Percentiles rank a stretch among this genome's conserved stretches.
Conservation (phyloP, 495 filamentous ascomycete species). For the Pyrenula massariospora region DNA sequence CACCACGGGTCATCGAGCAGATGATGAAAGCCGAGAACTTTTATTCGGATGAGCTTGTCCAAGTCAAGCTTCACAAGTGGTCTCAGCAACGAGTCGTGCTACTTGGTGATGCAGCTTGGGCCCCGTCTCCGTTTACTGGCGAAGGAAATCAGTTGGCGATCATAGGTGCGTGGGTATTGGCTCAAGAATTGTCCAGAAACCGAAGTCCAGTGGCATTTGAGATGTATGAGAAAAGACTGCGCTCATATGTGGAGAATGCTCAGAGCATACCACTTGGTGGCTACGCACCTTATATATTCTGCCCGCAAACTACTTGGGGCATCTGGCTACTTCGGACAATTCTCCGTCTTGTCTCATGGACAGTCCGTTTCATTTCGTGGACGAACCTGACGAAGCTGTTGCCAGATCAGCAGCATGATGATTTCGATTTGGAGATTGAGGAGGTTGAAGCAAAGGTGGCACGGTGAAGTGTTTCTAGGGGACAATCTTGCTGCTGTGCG, state of each 20-base stretch:
- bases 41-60: conserved; percentile 11
- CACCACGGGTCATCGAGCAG: conserved; percentile 7
- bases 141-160: conserved; percentile 11
- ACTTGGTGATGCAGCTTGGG: conserved; percentile 10
- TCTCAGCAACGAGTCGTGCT: conserved; percentile 8
- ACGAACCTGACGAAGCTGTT: not conserved
- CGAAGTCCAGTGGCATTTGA: conserved; percentile 7
- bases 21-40: conserved; percentile 10
- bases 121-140: conserved; percentile 10
- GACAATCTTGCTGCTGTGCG: not conserved
- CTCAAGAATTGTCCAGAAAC: conserved; percentile 6
- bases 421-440: conserved; percentile 2
- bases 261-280: conserved; percentile 9
- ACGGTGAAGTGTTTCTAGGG: conserved; percentile 1
- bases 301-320: conserved; percentile 8
- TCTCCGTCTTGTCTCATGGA: not conserved
- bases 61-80: conserved; percentile 11
- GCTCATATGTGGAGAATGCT: conserved; percentile 8
- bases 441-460: not conserved
- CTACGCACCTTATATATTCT: conserved; percentile 7
- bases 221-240: conserved; percentile 7
- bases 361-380: not conserved
- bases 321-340: conserved; percentile 7
- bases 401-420: not conserved
- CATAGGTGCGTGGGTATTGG: conserved; percentile 11